Evolutionary conservation across 2,329 filamentous ascomycete genomes (phyloP).

Genomic region (Fusarium dlaminii): DNA sequence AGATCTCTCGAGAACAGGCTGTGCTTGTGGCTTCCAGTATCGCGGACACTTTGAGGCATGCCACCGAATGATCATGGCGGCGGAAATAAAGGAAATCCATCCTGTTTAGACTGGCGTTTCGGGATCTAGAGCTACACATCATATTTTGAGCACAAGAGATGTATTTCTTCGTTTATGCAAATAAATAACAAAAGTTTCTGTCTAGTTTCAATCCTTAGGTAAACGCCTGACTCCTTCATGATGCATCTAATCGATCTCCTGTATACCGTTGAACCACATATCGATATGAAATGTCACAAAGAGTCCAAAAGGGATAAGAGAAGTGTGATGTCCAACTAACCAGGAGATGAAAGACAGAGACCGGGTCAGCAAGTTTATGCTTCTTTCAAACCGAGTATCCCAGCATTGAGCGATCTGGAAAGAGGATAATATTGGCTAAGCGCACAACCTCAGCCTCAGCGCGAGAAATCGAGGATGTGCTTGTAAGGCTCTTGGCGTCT

Average conservation of each 20-base stretch:
- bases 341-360: background rate
- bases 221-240: conserved; percentile 18
- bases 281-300: background rate
- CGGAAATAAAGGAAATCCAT: background rate
- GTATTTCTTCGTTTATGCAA: background rate
- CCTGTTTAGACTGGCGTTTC: background rate
- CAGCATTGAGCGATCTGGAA: conserved; percentile 58
- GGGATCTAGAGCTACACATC: background rate
- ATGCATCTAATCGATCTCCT: conserved; percentile 13
- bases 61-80: background rate
- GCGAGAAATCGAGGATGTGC: conserved; percentile 44
- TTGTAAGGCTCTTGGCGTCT: conserved; percentile 41
- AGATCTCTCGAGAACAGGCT: conserved; percentile 42
- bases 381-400: conserved; percentile 42
- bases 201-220: conserved; percentile 2
- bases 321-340: background rate
- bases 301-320: background rate
- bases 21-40: conserved; percentile 40
- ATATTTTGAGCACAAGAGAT: background rate
- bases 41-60: conserved; percentile 23
- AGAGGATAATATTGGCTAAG: conserved; percentile 66
- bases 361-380: background rate
- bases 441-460: conserved; percentile 63
- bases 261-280: background rate
- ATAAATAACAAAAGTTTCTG: background rate